Conservation (phyloP, 1,284 basidiomycete species). For the Earliella scabrosa region DNA sequence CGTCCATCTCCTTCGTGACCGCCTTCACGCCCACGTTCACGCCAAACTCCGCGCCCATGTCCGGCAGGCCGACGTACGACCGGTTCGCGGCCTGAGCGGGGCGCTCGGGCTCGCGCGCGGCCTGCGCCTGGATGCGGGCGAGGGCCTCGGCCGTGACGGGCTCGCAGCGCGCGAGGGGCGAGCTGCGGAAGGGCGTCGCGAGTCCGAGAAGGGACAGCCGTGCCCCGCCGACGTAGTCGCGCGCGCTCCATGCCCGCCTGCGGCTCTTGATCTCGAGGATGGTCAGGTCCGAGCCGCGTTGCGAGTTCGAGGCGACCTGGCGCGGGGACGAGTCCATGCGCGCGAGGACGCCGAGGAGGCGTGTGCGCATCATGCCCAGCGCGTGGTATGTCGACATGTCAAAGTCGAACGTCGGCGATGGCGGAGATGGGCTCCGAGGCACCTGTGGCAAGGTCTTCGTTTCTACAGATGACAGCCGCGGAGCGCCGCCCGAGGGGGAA, state of each 20-base stretch:
- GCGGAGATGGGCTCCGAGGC: conserved; percentile 27
- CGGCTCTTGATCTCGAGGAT: conserved; percentile 54
- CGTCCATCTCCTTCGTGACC: conserved; percentile 25
- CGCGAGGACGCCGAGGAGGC: conserved; percentile 45
- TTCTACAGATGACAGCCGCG: conserved; percentile 2
- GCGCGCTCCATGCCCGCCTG: conserved; percentile 57
- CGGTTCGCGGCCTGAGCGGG: not conserved
- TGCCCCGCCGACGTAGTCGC: conserved; percentile 39
- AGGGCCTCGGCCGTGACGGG: conserved; percentile 33
- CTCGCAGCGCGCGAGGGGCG: conserved; percentile 42
- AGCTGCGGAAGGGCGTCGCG: conserved; percentile 46
- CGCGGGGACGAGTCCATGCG: conserved; percentile 41
- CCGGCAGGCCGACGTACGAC: conserved; percentile 14
- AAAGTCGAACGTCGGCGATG: conserved; percentile 26
- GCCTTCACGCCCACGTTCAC: conserved; percentile 22
- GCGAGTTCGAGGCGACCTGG: conserved; percentile 36
- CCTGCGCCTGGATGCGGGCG: conserved; percentile 5
- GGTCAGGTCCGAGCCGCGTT: conserved; percentile 40
- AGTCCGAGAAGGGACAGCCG: conserved; percentile 40
- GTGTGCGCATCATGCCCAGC: conserved; percentile 41
- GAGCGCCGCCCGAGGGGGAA: not conserved
- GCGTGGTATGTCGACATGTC: conserved; percentile 41
- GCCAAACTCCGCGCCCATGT: conserved; percentile 30
- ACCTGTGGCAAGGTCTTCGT: conserved; percentile 16
- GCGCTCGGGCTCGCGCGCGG: not conserved